These are phyloP conservation scores for Periconia macrospinosa DNA, from an alignment of 2,329 filamentous ascomycete species.

Conservation along the genomic window DNA sequence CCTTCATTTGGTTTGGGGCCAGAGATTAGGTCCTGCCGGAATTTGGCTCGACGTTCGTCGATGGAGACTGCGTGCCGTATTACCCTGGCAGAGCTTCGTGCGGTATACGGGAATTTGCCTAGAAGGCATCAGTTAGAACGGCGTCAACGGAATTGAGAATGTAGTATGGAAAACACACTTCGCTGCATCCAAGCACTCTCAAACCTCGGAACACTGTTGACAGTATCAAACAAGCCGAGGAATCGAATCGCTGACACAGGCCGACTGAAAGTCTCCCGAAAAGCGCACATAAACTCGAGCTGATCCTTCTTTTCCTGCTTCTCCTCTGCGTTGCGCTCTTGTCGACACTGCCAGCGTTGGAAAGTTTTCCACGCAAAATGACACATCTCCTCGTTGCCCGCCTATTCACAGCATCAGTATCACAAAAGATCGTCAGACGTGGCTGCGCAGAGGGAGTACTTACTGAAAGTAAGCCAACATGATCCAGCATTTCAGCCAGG, in stretches of 20 bases:
- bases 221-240: slow-evolving; percentile 78
- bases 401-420: slow-evolving; percentile 29
- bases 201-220: slow-evolving; percentile 78
- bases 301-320: slow-evolving; percentile 61
- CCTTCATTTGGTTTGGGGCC: slow-evolving; percentile 40
- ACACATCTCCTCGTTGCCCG: slow-evolving; percentile 84
- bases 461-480: slow-evolving; percentile 71
- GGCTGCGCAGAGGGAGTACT: slow-evolving; percentile 6
- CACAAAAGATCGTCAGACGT: background rate
- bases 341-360: slow-evolving; percentile 69
- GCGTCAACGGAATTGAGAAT: background rate
- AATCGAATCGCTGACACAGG: slow-evolving; percentile 75
- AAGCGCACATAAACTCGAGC: slow-evolving; percentile 75
- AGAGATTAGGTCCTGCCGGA: slow-evolving; percentile 68
- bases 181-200: slow-evolving; percentile 77
- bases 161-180: slow-evolving; percentile 32
- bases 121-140: background rate
- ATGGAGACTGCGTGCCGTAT: slow-evolving; percentile 72
- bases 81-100: slow-evolving; percentile 57
- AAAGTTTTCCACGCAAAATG: slow-evolving; percentile 84
- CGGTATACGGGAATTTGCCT: slow-evolving; percentile 68
- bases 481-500: slow-evolving; percentile 79
- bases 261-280: slow-evolving; percentile 78
- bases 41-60: slow-evolving; percentile 72
- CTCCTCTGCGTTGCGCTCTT: slow-evolving; percentile 46